Conservation (phyloP, 768 basidiomycete genomes). For the Neoboletus subvelutipes region DNA sequence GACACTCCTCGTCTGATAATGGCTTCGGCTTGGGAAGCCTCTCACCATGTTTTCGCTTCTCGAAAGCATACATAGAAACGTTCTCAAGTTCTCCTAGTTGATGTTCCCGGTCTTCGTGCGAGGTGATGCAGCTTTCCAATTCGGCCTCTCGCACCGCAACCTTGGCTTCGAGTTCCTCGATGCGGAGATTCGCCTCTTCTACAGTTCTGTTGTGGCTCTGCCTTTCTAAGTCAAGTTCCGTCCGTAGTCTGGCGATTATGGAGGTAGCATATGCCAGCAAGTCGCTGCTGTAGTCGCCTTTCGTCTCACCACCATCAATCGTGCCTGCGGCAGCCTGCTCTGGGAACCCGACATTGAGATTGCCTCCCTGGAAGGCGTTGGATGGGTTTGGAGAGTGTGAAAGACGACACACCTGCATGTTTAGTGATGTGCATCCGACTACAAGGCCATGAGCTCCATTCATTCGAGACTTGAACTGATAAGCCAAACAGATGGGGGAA, state of each 20-base stretch:
- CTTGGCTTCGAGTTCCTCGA: slow-evolving; percentile 49
- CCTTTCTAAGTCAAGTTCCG: slow-evolving; percentile 46
- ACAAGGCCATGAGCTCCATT: slow-evolving; percentile 47
- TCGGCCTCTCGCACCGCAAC: slow-evolving; percentile 58
- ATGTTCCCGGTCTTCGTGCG: not conserved
- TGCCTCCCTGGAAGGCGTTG: slow-evolving; percentile 15
- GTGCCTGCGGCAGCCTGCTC: slow-evolving; percentile 14
- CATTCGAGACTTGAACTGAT: slow-evolving; percentile 46
- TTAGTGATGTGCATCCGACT: slow-evolving; percentile 41
- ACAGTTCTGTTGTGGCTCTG: slow-evolving; percentile 41
- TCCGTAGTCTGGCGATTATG: slow-evolving; percentile 43
- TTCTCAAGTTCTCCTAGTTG: not conserved
- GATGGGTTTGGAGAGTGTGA: slow-evolving; percentile 4
- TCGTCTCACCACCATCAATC: not conserved
- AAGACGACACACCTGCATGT: slow-evolving; percentile 42
- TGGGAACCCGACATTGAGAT: slow-evolving; percentile 24
- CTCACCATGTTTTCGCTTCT: not conserved
- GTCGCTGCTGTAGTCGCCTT: slow-evolving; percentile 22
- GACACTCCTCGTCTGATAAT: slow-evolving; percentile 40
- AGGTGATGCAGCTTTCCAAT: slow-evolving; percentile 40
- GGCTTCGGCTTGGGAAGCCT: slow-evolving; percentile 16
- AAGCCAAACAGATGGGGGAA: not conserved
- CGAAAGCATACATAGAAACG: not conserved
- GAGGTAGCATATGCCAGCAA: slow-evolving; percentile 43
- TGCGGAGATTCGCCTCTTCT: slow-evolving; percentile 40